Conservation (phyloP, 116 monocot species). For the Papilionanthe hybrid region DNA sequence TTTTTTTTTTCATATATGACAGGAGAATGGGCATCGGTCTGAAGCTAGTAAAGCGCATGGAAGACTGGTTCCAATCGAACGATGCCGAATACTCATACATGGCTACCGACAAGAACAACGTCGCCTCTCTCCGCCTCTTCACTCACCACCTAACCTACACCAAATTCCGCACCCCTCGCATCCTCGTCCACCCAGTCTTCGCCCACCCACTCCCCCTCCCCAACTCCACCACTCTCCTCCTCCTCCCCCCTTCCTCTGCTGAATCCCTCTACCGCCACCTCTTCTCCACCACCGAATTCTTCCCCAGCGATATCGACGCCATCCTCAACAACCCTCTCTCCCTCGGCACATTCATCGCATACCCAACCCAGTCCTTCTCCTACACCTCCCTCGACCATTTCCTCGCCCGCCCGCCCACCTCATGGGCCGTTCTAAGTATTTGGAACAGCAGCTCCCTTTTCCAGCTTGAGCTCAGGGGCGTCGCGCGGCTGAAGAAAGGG, state of each 20-base stretch:
- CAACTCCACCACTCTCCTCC: background rate
- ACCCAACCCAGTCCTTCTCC: background rate
- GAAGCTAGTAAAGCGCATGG: conserved; percentile 4
- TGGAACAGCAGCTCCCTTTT: conserved; percentile 11
- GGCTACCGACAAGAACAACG: conserved; percentile 13
- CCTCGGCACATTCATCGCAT: conserved; percentile 15
- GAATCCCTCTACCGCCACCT: conserved; percentile 6
- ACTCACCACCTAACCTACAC: conserved; percentile 4
- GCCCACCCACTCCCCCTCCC: conserved; percentile 5
- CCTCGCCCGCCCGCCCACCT: conserved; percentile 2
- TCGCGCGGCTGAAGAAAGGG: background rate
- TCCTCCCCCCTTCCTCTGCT: background rate
- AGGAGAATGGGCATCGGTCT: conserved; percentile 14
- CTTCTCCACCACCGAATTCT: conserved; percentile 16
- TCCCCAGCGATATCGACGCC: conserved; percentile 16
- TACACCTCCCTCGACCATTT: background rate
- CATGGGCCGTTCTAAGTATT: conserved; percentile 9
- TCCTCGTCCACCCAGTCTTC: conserved; percentile 16
- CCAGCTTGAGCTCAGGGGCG: conserved; percentile 7
- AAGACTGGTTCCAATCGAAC: conserved; percentile 9
- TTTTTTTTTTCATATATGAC: no score
- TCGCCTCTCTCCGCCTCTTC: conserved; percentile 12
- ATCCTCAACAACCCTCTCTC: conserved; percentile 14
- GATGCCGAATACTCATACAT: conserved; percentile 14
- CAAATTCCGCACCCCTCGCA: conserved; percentile 16